phyloP scores from a whole-genome alignment of 2,329 filamentous ascomycete genomes.

The Colletotrichum caudatum region DNA sequence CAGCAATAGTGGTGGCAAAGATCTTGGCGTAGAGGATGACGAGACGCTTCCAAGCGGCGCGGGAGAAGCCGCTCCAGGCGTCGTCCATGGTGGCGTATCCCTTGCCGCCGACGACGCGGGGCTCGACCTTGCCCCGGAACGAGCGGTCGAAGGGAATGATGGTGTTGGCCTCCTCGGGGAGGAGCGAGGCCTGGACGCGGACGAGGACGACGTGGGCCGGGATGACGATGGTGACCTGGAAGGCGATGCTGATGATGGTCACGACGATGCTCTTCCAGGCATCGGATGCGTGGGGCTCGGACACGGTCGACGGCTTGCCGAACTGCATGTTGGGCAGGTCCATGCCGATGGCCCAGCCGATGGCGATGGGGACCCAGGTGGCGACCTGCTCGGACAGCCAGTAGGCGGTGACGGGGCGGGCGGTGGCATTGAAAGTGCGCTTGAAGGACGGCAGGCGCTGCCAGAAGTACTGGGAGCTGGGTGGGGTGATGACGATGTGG shows the following conservation, averaged over 20 bases:
- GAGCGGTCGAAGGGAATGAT: slow-evolving; percentile 92
- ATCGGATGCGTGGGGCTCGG: slow-evolving; percentile 52
- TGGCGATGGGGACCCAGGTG: slow-evolving; percentile 58
- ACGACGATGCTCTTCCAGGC: slow-evolving; percentile 62
- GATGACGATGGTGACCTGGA: slow-evolving; percentile 75
- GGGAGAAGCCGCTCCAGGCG: slow-evolving; percentile 84
- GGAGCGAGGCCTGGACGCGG: slow-evolving; percentile 87
- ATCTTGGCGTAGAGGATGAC: slow-evolving; percentile 82
- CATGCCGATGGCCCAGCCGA: slow-evolving; percentile 55
- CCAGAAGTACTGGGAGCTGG: slow-evolving; percentile 73
- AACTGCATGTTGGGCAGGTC: slow-evolving; percentile 52
- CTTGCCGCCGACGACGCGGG: slow-evolving; percentile 78
- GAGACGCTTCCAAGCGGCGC: slow-evolving; percentile 77
- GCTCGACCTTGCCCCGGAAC: slow-evolving; percentile 81
- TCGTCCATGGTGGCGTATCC: slow-evolving; percentile 79
- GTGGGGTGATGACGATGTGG: slow-evolving; percentile 83
- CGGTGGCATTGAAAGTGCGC: slow-evolving; percentile 75
- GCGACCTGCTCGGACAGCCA: slow-evolving; percentile 68
- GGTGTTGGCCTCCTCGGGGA: slow-evolving; percentile 83
- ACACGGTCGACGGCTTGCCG: slow-evolving; percentile 53
- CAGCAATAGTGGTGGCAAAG: slow-evolving; percentile 64
- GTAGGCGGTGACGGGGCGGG: slow-evolving; percentile 73
- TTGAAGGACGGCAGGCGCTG: slow-evolving; percentile 75
- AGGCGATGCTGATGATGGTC: slow-evolving; percentile 58
- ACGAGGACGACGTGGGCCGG: slow-evolving; percentile 82